These are phyloP conservation scores for Scheffersomyces cryptocercus DNA, from an alignment of 1,139 yeast species.

Conservation along the genomic window DNA sequence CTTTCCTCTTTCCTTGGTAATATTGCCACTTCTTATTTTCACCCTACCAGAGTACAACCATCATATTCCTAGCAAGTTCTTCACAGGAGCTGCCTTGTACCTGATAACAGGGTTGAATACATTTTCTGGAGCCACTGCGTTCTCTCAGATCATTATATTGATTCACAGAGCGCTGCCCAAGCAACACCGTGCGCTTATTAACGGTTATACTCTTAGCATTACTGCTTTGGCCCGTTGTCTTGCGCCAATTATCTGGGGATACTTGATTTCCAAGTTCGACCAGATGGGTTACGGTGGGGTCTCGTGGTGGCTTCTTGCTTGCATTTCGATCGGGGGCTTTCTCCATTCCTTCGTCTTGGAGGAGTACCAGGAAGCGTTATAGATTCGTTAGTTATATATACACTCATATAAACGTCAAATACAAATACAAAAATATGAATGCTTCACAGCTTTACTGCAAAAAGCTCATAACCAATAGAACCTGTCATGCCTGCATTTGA, in stretches of 20 bases:
- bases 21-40: conserved; percentile 24
- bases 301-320: conserved; percentile 49
- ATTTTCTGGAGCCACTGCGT: conserved; percentile 30
- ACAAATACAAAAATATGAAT: no score
- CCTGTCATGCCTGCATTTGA: no score
- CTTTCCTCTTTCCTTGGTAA: conserved; percentile 23
- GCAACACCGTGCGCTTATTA: conserved; percentile 48
- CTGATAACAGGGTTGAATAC: conserved; percentile 19
- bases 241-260: conserved; percentile 61
- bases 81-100: conserved; percentile 1
- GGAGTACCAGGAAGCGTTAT: conserved; percentile 25
- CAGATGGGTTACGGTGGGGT: conserved; percentile 36
- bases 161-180: conserved; percentile 48
- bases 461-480: no score
- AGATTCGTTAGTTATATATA: neutral
- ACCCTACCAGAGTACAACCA: conserved; percentile 18
- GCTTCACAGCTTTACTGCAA: no score
- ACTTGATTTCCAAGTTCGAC: conserved; percentile 42
- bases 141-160: conserved; percentile 43
- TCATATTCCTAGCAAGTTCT: conserved; percentile 9
- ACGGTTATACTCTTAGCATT: conserved; percentile 48
- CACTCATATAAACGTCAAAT: no score
- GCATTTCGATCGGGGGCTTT: conserved; percentile 30
- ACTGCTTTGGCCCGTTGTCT: conserved; percentile 54
- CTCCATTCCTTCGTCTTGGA: conserved; percentile 30